Percentiles rank a stretch among this genome's conserved stretches.
Evolutionary conservation across 345 rosid genomes (phyloP).

Genomic region (Eucalyptus albens): DNA sequence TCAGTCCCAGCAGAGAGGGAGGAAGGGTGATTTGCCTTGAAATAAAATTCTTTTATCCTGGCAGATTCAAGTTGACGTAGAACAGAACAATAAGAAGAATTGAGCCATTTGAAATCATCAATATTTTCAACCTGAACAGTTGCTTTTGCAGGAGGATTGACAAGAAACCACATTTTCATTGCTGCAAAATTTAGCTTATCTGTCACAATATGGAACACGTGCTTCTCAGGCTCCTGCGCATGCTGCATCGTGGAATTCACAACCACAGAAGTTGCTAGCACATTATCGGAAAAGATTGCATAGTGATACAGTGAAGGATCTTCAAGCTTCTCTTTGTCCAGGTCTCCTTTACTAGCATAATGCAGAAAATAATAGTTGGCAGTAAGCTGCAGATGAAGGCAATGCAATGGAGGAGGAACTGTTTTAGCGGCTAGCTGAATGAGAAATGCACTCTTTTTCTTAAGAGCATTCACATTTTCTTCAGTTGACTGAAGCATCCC

Average conservation of each 20-base stretch:
- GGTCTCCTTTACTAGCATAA: slow-evolving; percentile 25
- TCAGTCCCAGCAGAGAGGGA: slow-evolving; percentile 7
- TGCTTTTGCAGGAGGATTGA: slow-evolving; percentile 4
- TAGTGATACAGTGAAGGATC: slow-evolving; percentile 82
- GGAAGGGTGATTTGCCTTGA: slow-evolving; percentile 10
- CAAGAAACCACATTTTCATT: slow-evolving; percentile 45
- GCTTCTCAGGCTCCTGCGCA: slow-evolving; percentile 67
- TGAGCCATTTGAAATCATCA: slow-evolving; percentile 11
- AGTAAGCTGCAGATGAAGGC: slow-evolving; percentile 81
- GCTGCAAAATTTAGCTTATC: slow-evolving; percentile 63
- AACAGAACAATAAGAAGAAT: slow-evolving; percentile 16
- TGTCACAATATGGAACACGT: slow-evolving; percentile 87
- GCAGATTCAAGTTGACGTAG: slow-evolving; percentile 13
- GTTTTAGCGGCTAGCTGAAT: slow-evolving; percentile 98
- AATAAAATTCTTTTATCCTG: slow-evolving; percentile 8
- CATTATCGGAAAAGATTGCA: slow-evolving; percentile 94
- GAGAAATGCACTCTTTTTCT: slow-evolving; percentile 81
- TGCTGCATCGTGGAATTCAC: slow-evolving; percentile 78
- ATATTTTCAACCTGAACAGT: slow-evolving; percentile 9
- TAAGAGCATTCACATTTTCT: slow-evolving; percentile 41
- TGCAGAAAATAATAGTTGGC: slow-evolving; percentile 59
- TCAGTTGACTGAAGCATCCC: slow-evolving; percentile 82
- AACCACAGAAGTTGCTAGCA: slow-evolving; percentile 91
- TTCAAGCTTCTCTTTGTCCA: slow-evolving; percentile 36
- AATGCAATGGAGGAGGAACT: slow-evolving; percentile 78